These are phyloP conservation scores for Exobasidium cylindrosporum DNA, from an alignment of 1,284 basidiomycete genomes.

Conservation along the genomic window DNA sequence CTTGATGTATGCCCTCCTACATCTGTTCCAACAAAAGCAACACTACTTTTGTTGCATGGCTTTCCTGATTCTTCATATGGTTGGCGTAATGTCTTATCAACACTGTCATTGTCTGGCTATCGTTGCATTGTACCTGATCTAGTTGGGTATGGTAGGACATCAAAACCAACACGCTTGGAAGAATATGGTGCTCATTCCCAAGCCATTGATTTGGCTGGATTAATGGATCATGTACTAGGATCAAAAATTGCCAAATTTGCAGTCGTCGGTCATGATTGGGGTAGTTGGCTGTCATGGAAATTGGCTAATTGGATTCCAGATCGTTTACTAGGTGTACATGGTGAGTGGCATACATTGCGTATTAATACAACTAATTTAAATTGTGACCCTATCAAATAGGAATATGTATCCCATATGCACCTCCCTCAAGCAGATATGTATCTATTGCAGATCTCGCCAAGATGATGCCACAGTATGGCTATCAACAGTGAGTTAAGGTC, in stretches of 20 bases:
- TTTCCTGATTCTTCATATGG: slow-evolving; percentile 37
- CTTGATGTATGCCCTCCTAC: slow-evolving; percentile 33
- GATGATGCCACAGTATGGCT: slow-evolving; percentile 36
- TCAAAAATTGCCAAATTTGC: slow-evolving; percentile 29
- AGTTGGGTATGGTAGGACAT: slow-evolving; percentile 35
- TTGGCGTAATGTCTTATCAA: slow-evolving; percentile 30
- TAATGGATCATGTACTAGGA: slow-evolving; percentile 34
- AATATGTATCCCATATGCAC: slow-evolving; percentile 7
- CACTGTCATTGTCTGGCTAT: slow-evolving; percentile 31
- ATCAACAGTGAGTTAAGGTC: slow-evolving; percentile 24
- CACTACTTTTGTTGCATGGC: slow-evolving; percentile 40
- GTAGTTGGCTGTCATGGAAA: slow-evolving; percentile 38
- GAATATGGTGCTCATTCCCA: slow-evolving; percentile 38
- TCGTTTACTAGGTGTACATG: slow-evolving; percentile 35
- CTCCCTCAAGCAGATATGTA: slow-evolving; percentile 7
- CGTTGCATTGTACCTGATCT: slow-evolving; percentile 39
- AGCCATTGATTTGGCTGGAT: slow-evolving; percentile 34
- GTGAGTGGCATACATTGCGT: neutral
- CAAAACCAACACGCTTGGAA: slow-evolving; percentile 24
- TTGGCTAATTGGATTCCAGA: slow-evolving; percentile 34
- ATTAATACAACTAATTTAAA: neutral
- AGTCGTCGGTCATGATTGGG: slow-evolving; percentile 45
- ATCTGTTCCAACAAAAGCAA: slow-evolving; percentile 24
- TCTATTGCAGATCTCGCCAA: slow-evolving; percentile 28
- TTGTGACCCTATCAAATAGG: slow-evolving; percentile 9